These are phyloP conservation scores for Aspergillus biplanus DNA, from an alignment of 495 filamentous ascomycete species.

Conservation along the genomic window DNA sequence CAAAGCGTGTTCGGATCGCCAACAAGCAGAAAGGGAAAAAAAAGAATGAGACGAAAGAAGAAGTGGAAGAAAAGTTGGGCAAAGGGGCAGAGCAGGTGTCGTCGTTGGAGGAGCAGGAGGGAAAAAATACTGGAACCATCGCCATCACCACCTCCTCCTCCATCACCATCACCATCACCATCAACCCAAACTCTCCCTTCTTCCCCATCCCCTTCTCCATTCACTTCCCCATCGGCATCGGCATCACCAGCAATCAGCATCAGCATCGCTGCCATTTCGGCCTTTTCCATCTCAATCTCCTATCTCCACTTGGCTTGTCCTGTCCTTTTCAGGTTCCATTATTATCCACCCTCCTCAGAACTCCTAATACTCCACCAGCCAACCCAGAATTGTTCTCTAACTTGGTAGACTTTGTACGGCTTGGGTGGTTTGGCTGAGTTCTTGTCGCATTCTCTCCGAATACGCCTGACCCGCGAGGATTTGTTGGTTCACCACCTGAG, in stretches of 20 bases:
- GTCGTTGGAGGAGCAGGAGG: background rate
- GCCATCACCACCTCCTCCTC: slow-evolving; percentile 15
- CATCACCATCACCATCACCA: slow-evolving; percentile 6
- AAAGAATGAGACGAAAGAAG: slow-evolving; percentile 20
- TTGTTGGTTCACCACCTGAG: slow-evolving; percentile 28
- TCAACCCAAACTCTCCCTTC: slow-evolving; percentile 18
- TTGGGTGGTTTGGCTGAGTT: slow-evolving; percentile 17
- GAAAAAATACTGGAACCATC: slow-evolving; percentile 13
- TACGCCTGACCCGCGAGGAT: slow-evolving; percentile 25
- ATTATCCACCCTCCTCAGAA: background rate
- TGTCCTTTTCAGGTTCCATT: slow-evolving; percentile 11
- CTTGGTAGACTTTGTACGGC: slow-evolving; percentile 13
- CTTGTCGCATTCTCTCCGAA: slow-evolving; percentile 13
- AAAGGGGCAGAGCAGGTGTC: slow-evolving; percentile 6
- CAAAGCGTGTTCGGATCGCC: slow-evolving; percentile 18
- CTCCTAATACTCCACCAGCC: slow-evolving; percentile 5
- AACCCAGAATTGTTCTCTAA: slow-evolving; percentile 5
- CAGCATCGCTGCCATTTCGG: slow-evolving; percentile 8
- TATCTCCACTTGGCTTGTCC: slow-evolving; percentile 2
- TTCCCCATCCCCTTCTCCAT: slow-evolving; percentile 8
- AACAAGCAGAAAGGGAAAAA: slow-evolving; percentile 13
- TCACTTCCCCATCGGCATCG: slow-evolving; percentile 16
- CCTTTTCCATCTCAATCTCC: slow-evolving; percentile 9
- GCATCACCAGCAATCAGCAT: slow-evolving; percentile 17
- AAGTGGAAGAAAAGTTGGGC: slow-evolving; percentile 15